Conservation (phyloP, 306 rosid species). For the Comarum palustre region DNA sequence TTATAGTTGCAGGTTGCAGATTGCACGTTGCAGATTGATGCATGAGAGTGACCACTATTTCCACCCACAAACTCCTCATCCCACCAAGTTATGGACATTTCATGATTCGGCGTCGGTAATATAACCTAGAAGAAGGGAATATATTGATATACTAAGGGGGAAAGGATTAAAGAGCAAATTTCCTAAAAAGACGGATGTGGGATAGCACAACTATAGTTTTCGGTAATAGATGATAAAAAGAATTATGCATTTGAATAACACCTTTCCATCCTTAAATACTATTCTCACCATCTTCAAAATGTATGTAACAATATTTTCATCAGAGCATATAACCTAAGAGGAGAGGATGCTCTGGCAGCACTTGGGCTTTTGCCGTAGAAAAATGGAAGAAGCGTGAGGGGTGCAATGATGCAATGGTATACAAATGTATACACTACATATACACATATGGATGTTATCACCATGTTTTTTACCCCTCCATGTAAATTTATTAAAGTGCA, state of each 20-base stretch:
- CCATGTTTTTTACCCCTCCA: background rate
- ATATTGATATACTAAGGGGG: background rate
- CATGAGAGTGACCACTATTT: background rate
- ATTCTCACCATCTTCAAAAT: background rate
- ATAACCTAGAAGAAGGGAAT: background rate
- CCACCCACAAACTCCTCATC: background rate
- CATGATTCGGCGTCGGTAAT: background rate
- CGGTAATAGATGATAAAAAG: background rate
- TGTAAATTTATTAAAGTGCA: background rate
- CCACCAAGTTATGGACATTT: background rate
- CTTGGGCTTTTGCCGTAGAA: background rate
- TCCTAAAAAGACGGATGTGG: background rate
- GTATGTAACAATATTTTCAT: background rate
- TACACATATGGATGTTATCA: background rate
- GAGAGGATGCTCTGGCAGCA: background rate
- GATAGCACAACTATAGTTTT: background rate
- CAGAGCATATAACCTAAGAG: background rate
- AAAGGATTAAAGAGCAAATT: background rate
- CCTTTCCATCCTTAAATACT: background rate
- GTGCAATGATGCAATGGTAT: background rate
- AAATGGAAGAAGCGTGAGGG: background rate
- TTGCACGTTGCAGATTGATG: background rate
- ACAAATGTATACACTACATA: background rate
- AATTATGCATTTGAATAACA: background rate
- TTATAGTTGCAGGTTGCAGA: background rate